Base-by-base conservation (phyloP, 306 rosid genomes). In the Casuarina glauca region DNA sequence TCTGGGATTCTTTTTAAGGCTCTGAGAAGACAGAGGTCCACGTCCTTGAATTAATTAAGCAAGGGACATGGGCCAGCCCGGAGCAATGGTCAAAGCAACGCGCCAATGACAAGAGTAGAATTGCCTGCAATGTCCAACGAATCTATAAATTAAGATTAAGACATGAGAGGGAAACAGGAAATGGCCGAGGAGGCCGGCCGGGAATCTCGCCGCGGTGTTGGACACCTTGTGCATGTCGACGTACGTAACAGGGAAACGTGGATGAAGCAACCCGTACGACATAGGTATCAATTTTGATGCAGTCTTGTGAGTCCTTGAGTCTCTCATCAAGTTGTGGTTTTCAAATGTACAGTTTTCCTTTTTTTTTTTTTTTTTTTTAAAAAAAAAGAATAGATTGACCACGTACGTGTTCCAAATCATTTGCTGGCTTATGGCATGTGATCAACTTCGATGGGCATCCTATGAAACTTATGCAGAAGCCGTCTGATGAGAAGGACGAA, bases 201-300 rank as follows among this genome's bases (percentile, higher is more conserved):
- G 82, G 93, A 89, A 82, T 89, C 90, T 43, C 86, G 93, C 73
- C 70, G 42, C 32, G 32, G 82, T 76, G 87, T 85, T 80, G 80
- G 72, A 74, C 46, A 57, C 9, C 36, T 55, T 81, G 73, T 78
- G 57, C 13, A 49, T 20, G 76, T 74, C 74, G 70, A 80, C 77
- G 84, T 82, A 67, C 75, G 80, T 50, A 70, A 74, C 84, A 74
- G 78, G 81, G 38, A 36, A 79, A 77, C 73, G 61, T 82, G 79
- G 9, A 41, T 67, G 49, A 42, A 55, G 19, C 57, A 15, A 17
- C 36, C 70, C 78, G 70, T 79, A 72, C 83, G 51, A 36, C 61
- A 60, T 69, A 61, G 74, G 67, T 69, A 69, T 46, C 83, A 74
- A 64, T 49, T 50, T 79, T 81, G 73, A 82, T 81, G 88, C 85